Evolutionary conservation across 2,329 filamentous ascomycete species (phyloP), one percentile per base, ranked within the genome.

Genomic region (Penicillium sp.): DNA sequence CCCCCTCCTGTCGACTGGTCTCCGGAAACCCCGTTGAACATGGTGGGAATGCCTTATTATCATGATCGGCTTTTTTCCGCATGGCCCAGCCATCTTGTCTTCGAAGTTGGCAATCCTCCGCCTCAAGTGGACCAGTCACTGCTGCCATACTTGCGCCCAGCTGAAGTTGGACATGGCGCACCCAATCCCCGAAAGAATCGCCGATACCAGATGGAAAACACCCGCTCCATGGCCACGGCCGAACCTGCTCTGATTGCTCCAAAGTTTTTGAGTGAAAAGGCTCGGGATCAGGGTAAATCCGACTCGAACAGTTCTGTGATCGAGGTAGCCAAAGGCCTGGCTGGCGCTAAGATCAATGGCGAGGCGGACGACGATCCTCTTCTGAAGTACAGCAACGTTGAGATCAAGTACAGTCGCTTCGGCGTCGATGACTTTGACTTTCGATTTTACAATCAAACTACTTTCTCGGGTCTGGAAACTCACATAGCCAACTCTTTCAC

Each of bases 321-420:
- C 50, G 87, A 90, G 48, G 73, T 83, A 2, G 73, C 78, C 36
- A 82, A 85, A 49, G 76, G 82, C 0, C 68, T 91, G 50, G 80
- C 81, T n/a, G 82, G 84, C 34, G 74, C 81, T 47, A 83, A 86
- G 46, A 74, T 91, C 3, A 84, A 87, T 52, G 77, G 76, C 36
- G 85, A 85, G 54, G 80, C 85, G 47, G 86, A 88, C 54, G 82
- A 86, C 36, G 90, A 95, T 48, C 86, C 93, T 4, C 86, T 91
- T 24, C 80, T 87, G 7, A 88, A 93, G 74, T 98, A 98, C 67
- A 84, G 87, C 55, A 90, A 90, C 60, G 87, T 96, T 9, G 91
- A 97, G 67, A 98, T 98, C 72, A 96, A 96, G 66, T 98, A 97
- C 74, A 96, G 91, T 76, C 94, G 90, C 65, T 98, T 96, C 68